Evolutionary conservation across 495 filamentous ascomycete genomes (phyloP).

Genomic region (Lindgomyces ingoldianus): DNA sequence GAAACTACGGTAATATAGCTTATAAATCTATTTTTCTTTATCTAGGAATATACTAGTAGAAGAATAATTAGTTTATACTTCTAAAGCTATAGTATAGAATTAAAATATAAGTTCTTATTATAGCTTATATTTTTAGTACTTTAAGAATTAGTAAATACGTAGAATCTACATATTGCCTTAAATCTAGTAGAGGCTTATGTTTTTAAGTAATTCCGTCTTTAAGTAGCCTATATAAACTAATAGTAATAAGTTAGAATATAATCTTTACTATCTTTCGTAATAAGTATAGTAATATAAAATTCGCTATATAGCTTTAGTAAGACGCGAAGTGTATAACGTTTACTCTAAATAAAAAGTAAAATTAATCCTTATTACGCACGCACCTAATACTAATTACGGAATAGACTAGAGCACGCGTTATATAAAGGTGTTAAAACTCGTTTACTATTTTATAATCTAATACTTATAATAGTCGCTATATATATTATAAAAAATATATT

Average conservation of each 20-base stretch:
- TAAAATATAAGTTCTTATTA: conserved; percentile 14
- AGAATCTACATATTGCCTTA: too few relatives aligned
- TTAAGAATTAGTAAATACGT: too few relatives aligned
- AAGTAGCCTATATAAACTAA: too few relatives aligned
- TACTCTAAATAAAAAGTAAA: conserved; percentile 14
- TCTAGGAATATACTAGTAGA: conserved; percentile 18
- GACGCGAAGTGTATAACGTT: conserved; percentile 19
- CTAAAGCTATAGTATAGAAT: conserved; percentile 11
- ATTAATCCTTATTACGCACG: conserved; percentile 12
- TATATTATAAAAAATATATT: conserved; percentile 19
- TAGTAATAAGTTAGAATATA: too few relatives aligned
- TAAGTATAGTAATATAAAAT: conserved; percentile 19
- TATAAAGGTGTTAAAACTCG: conserved; percentile 20
- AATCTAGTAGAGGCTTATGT: too few relatives aligned
- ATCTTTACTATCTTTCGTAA: conserved; percentile 22
- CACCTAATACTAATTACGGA: too few relatives aligned
- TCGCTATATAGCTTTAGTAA: conserved; percentile 15
- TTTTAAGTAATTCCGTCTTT: too few relatives aligned
- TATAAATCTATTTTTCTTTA: conserved; percentile 20
- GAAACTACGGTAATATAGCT: conserved; percentile 18
- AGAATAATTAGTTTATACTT: conserved; percentile 20
- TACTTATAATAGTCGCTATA: conserved; percentile 20
- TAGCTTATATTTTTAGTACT: too few relatives aligned
- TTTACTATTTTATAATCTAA: conserved; percentile 22
- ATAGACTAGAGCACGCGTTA: too few relatives aligned